Evolutionary conservation across 495 filamentous ascomycete genomes (phyloP).

Genomic region (Neurospora sp.): DNA sequence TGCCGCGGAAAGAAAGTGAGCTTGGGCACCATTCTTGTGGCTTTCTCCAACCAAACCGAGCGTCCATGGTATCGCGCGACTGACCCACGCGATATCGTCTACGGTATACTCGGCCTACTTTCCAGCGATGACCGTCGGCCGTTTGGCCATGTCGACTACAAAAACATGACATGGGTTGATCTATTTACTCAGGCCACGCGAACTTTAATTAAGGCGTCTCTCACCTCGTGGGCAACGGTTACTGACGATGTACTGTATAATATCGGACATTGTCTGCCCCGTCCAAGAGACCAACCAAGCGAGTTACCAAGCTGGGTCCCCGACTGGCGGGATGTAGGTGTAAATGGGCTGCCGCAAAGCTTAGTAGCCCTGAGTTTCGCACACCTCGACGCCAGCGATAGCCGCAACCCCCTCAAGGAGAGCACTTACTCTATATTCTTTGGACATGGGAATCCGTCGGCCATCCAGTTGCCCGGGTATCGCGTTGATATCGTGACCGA

Average conservation of each 20-base stretch:
- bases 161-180: neutral
- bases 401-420: no score
- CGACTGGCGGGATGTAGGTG: neutral
- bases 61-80: neutral
- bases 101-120: neutral
- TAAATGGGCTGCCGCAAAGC: neutral
- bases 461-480: neutral
- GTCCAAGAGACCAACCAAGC: neutral
- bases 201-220: neutral
- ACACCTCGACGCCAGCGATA: neutral
- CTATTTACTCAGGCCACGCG: neutral
- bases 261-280: neutral
- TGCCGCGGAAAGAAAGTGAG: neutral
- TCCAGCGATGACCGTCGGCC: neutral
- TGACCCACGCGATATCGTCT: neutral
- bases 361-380: neutral
- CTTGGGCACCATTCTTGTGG: neutral
- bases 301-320: neutral
- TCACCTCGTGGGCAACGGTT: neutral
- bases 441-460: neutral
- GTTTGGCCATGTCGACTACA: neutral
- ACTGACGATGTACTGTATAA: neutral
- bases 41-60: neutral
- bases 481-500: neutral
- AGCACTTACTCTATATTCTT: neutral